These are phyloP conservation scores for Viola pubescens DNA, from an alignment of 441 rosid species.

Conservation along the genomic window DNA sequence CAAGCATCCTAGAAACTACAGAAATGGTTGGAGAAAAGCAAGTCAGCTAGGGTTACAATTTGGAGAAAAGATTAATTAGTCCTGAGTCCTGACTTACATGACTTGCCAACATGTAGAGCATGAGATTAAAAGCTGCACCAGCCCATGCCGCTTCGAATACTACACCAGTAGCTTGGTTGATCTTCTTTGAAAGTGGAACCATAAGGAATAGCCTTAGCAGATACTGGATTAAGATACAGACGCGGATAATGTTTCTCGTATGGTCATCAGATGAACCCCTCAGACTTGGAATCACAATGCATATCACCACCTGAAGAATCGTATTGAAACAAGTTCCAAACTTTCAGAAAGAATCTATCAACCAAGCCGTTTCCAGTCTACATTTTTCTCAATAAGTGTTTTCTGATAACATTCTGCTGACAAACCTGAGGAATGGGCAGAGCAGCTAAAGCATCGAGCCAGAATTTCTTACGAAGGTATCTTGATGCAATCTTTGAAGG, in stretches of 20 bases:
- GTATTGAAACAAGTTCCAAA: not conserved
- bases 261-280: slow-evolving; percentile 25
- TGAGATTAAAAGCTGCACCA: slow-evolving; percentile 54
- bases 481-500: slow-evolving; percentile 40
- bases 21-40: not conserved
- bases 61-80: not conserved
- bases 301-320: slow-evolving; percentile 38
- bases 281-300: slow-evolving; percentile 42
- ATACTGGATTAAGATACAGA: slow-evolving; percentile 40
- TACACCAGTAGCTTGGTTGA: slow-evolving; percentile 39
- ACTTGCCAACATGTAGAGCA: slow-evolving; percentile 55
- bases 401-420: not conserved
- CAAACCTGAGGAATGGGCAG: slow-evolving; percentile 58
- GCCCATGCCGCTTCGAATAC: slow-evolving; percentile 59
- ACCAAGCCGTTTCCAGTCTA: too few relatives aligned
- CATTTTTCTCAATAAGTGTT: too few relatives aligned
- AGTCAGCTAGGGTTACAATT: not conserved
- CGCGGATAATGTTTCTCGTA: slow-evolving; percentile 26
- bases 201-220: slow-evolving; percentile 45
- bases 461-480: slow-evolving; percentile 37
- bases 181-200: slow-evolving; percentile 44
- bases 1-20: slow-evolving; percentile 48
- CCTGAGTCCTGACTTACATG: slow-evolving; percentile 31
- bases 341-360: not conserved
- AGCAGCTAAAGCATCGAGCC: slow-evolving; percentile 43